These are phyloP conservation scores for Copromyces sp. DNA, from an alignment of 495 filamentous ascomycete species.

Conservation along the genomic window DNA sequence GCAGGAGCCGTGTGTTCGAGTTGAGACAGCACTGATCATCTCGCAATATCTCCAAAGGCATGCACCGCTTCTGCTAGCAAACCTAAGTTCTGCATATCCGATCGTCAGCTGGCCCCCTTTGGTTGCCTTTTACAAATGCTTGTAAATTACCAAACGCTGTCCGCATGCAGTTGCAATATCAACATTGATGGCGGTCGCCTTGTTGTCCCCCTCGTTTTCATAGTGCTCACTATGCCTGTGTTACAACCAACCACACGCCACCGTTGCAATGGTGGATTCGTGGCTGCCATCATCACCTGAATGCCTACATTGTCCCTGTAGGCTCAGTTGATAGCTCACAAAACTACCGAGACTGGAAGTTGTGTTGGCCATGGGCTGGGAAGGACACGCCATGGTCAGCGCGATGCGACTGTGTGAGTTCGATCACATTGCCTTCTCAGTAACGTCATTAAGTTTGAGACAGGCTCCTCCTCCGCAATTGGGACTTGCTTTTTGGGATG, in stretches of 20 bases:
- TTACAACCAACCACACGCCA: background rate
- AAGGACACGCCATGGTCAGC: background rate
- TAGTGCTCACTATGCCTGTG: background rate
- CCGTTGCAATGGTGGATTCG: background rate
- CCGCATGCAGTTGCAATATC: background rate
- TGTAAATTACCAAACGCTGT: background rate
- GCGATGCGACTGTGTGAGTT: background rate
- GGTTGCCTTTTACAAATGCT: background rate
- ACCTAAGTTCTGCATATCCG: background rate
- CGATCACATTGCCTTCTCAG: background rate
- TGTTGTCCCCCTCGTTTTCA: background rate
- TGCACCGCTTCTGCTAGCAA: background rate
- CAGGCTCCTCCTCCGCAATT: background rate
- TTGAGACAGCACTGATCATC: background rate
- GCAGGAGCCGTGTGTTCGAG: background rate
- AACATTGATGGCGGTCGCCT: background rate
- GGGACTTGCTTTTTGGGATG: background rate
- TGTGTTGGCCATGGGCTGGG: background rate
- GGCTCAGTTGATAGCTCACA: background rate
- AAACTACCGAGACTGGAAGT: background rate
- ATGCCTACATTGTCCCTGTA: background rate
- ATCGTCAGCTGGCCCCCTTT: background rate
- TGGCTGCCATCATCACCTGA: background rate
- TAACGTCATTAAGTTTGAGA: background rate
- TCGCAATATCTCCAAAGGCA: background rate